These are phyloP conservation scores for Geosmithia putterillii DNA, from an alignment of 2,329 filamentous ascomycete genomes.

Conservation along the genomic window DNA sequence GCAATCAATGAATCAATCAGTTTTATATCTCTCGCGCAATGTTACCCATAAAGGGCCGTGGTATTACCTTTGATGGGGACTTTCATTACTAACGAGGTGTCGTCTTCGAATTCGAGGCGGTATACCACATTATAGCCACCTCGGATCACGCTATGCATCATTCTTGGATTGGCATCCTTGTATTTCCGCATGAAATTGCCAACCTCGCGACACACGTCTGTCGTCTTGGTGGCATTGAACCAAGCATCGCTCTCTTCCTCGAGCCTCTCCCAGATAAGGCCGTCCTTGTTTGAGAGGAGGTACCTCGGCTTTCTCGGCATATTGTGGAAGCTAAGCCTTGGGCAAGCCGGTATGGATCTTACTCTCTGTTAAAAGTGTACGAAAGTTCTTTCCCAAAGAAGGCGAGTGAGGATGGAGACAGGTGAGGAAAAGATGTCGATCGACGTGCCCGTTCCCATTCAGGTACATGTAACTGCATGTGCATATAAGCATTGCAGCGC, in stretches of 20 bases:
- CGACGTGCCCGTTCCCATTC: too few relatives aligned
- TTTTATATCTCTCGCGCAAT: background rate
- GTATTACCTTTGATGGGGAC: conserved; percentile 12
- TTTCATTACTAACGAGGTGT: conserved; percentile 15
- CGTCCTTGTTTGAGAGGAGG: conserved; percentile 11
- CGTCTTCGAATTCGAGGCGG: conserved; percentile 17
- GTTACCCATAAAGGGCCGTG: background rate
- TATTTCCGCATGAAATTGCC: conserved; percentile 12
- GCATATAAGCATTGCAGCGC: too few relatives aligned
- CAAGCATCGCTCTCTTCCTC: conserved; percentile 12
- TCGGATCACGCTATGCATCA: conserved; percentile 11
- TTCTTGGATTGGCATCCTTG: conserved; percentile 8
- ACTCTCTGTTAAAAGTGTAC: too few relatives aligned
- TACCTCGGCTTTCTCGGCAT: conserved; percentile 13
- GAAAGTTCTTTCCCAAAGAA: too few relatives aligned
- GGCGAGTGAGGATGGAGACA: too few relatives aligned
- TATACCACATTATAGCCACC: conserved; percentile 17
- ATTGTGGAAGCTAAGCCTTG: too few relatives aligned
- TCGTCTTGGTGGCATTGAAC: conserved; percentile 9
- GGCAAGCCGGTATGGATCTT: too few relatives aligned
- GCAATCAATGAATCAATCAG: too few relatives aligned
- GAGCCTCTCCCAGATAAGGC: conserved; percentile 13
- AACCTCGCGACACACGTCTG: conserved; percentile 8
- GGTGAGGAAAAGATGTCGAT: too few relatives aligned
- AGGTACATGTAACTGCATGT: too few relatives aligned